Evolutionary conservation across 306 rosid genomes (phyloP).

Genomic region (Prinsepia uniflora): DNA sequence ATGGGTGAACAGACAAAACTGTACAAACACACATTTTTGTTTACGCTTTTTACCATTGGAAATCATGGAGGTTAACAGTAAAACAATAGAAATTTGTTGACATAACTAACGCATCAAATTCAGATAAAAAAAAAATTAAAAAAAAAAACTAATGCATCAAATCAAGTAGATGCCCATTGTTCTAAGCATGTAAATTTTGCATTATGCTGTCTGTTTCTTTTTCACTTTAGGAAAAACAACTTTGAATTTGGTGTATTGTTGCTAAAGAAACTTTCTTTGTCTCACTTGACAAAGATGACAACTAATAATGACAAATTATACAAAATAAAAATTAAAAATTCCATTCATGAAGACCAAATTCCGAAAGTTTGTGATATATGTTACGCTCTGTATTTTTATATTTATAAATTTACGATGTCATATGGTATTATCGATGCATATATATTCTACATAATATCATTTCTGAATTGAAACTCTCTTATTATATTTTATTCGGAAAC

Average conservation of each 20-base stretch:
- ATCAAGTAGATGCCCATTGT: slow-evolving; percentile 3
- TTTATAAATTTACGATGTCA: too few species aligned
- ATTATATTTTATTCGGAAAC: too few species aligned
- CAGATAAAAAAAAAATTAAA: too few species aligned
- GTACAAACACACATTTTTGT: background rate
- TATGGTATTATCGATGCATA: too few species aligned
- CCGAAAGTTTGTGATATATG: too few species aligned
- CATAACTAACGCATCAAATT: slow-evolving; percentile 9
- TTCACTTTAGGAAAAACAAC: slow-evolving; percentile 2
- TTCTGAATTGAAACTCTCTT: too few species aligned
- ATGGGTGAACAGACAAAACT: background rate
- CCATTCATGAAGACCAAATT: background rate
- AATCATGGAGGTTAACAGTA: background rate
- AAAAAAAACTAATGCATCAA: background rate
- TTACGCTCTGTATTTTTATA: too few species aligned
- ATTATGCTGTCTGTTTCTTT: slow-evolving; percentile 16
- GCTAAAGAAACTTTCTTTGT: slow-evolving; percentile 17
- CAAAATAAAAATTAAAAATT: background rate
- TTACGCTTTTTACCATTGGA: background rate
- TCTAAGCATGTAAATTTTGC: slow-evolving; percentile 10
- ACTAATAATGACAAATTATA: background rate
- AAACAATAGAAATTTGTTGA: slow-evolving; percentile 1
- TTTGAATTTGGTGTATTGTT: slow-evolving; percentile 1
- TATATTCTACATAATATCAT: too few species aligned
- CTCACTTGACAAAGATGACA: slow-evolving; percentile 21